Evolutionary conservation across 192 early-diverging fungal genomes (phyloP).

Genomic region (Umbelopsis isabellina): DNA sequence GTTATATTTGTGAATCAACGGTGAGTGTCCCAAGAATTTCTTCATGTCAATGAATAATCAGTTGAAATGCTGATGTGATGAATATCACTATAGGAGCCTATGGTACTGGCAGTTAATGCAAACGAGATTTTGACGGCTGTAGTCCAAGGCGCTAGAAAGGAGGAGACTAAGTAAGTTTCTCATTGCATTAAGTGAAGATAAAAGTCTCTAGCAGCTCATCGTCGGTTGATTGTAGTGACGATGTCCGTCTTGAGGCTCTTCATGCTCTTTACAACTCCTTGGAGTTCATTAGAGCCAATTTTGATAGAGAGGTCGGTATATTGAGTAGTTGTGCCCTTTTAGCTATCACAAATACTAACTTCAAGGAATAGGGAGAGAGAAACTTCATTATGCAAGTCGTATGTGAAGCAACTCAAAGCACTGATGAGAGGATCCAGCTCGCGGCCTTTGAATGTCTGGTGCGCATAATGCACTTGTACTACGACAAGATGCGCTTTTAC

Average conservation of each 20-base stretch:
- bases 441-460: conserved; percentile 96
- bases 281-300: conserved; percentile 93
- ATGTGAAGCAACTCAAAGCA: conserved; percentile 93
- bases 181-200: not conserved
- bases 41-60: not conserved
- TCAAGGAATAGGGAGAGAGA: conserved; percentile 71
- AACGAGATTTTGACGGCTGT: conserved; percentile 96
- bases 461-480: conserved; percentile 96
- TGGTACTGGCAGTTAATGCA: conserved; percentile 79
- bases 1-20: conserved; percentile 91
- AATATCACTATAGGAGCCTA: conserved; percentile 59
- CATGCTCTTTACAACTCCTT: conserved; percentile 93
- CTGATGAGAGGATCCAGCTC: conserved; percentile 74
- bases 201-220: not conserved
- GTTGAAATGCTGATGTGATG: not conserved
- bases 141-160: conserved; percentile 90
- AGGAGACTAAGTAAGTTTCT: conserved; percentile 73
- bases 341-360: not conserved
- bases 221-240: conserved; percentile 53
- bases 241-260: conserved; percentile 88
- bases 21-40: conserved; percentile 48
- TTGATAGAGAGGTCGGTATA: conserved; percentile 76
- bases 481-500: conserved; percentile 95
- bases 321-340: not conserved
- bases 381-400: conserved; percentile 99